Evolutionary conservation across 2,329 filamentous ascomycete species (phyloP).

Genomic region (Diaporthe sp.): DNA sequence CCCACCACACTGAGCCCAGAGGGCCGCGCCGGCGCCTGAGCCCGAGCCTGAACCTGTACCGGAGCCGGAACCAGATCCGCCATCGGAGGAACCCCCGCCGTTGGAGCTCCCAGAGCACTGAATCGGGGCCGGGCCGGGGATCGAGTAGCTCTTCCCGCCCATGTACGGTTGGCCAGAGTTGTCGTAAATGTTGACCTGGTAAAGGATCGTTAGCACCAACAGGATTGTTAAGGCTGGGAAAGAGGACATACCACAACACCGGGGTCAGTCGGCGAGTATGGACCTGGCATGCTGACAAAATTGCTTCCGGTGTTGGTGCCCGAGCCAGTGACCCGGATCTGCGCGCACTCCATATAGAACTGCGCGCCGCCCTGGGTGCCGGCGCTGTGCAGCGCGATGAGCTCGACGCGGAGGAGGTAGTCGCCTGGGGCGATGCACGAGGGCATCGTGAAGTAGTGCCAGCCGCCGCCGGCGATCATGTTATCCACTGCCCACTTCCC

Average conservation of each 20-base stretch:
- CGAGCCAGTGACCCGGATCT: slow-evolving; percentile 56
- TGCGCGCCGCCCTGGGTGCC: slow-evolving; percentile 54
- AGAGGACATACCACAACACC: slow-evolving; percentile 52
- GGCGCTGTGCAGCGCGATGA: slow-evolving; percentile 67
- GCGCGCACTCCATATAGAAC: slow-evolving; percentile 61
- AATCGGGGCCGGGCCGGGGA: slow-evolving; percentile 52
- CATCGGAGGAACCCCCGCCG: neutral
- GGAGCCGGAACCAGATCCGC: neutral
- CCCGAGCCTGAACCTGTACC: neutral
- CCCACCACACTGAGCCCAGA: slow-evolving; percentile 12
- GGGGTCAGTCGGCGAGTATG: slow-evolving; percentile 59
- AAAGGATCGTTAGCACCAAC: neutral
- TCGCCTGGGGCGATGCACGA: slow-evolving; percentile 65
- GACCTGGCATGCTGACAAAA: slow-evolving; percentile 62
- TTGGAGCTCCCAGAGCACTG: neutral
- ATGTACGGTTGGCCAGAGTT: slow-evolving; percentile 57
- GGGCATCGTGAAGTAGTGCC: slow-evolving; percentile 65
- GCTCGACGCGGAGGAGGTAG: slow-evolving; percentile 69
- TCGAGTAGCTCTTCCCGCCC: slow-evolving; percentile 55
- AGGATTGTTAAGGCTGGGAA: neutral
- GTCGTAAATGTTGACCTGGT: slow-evolving; percentile 61
- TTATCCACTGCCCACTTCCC: slow-evolving; percentile 60
- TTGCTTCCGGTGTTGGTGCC: slow-evolving; percentile 51
- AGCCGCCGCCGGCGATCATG: slow-evolving; percentile 59
- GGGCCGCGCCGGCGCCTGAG: slow-evolving; percentile 2